Conservation (phyloP, 192 early-diverging fungal genomes). For the Backusella psychrophila region DNA sequence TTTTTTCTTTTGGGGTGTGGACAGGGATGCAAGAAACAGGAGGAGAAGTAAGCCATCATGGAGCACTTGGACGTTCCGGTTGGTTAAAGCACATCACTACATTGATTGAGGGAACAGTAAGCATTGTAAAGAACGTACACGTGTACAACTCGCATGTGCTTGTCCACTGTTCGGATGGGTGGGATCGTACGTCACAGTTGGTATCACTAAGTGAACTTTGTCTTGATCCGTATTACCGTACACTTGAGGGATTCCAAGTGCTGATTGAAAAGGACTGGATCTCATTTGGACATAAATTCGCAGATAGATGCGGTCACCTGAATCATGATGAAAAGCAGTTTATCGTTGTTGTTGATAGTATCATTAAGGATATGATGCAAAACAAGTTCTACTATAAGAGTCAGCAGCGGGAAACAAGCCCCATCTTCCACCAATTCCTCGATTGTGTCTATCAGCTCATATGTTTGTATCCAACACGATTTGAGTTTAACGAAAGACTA, state of each 20-base stretch:
- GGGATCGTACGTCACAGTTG: slow-evolving; percentile 97
- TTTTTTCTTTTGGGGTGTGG: too few relatives aligned
- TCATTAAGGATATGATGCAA: slow-evolving; percentile 53
- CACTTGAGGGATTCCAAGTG: slow-evolving; percentile 83
- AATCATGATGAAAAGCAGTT: slow-evolving; percentile 58
- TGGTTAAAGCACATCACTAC: slow-evolving; percentile 88
- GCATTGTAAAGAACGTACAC: slow-evolving; percentile 82
- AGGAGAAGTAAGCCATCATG: slow-evolving; percentile 42
- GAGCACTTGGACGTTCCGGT: slow-evolving; percentile 61
- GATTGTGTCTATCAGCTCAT: slow-evolving; percentile 95
- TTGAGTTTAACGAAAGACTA: slow-evolving; percentile 90
- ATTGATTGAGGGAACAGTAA: slow-evolving; percentile 74
- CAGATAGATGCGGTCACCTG: slow-evolving; percentile 86
- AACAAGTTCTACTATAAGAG: slow-evolving; percentile 53
- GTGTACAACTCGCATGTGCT: slow-evolving; percentile 76
- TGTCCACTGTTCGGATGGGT: slow-evolving; percentile 98
- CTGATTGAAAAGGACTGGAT: slow-evolving; percentile 99
- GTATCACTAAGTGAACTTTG: slow-evolving; percentile 86
- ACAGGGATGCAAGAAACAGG: slow-evolving; percentile 52
- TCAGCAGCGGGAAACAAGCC: slow-evolving; percentile 81
- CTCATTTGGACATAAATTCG: slow-evolving; percentile 95
- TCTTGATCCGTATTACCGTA: slow-evolving; percentile 95
- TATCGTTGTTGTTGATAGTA: slow-evolving; percentile 44
- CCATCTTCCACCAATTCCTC: slow-evolving; percentile 96
- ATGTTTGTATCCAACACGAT: slow-evolving; percentile 82